Evolutionary conservation across 2,329 filamentous ascomycete genomes (phyloP), one percentile per base, ranked within the genome.

Genomic region (Nannizzia gypsea): DNA sequence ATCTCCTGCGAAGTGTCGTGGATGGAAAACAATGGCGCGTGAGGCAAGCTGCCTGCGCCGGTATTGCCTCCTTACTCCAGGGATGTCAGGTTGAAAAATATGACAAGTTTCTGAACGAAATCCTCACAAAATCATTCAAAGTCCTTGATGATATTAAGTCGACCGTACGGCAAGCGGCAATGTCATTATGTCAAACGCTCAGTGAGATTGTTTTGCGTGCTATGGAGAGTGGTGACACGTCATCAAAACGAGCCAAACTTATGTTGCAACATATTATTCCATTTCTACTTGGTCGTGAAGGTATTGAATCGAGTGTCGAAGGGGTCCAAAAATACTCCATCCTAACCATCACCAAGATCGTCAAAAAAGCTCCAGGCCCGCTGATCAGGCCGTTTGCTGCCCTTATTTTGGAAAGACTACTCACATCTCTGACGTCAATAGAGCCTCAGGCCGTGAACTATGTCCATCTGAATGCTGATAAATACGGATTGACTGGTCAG

Each of bases 81-180:
- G 91, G 91, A 0, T 82, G 88, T 28, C 83, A 85, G 1, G 85
- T 88, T 62, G 76, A 80, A 31, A 83, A 86, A 72, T 97, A 96
- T 67, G 89, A 92, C 66, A 83, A 84, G 61, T 91, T 93, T 68
- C 87, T 97, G 57, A 82, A 86, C 59, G 83, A 90, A 20, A 90
- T 97, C 56, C 96, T 93, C 87, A 83, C 82, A 9, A 83, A 87
- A 28, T 87, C 90, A 0, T 87, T 97, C 72, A 95, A 90, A 68
- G 90, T 99, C 0, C 78, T 97, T 4, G 93, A 99, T 71, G 93
- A 99, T 71, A 95, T 97, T 72, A 99, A 99, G 71, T 87, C 87
- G 6, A 90, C 87, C 0, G 93, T 99, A 3, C 83, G 93, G 57
- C 80, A 82, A 38, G 88, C 90, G 1, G 93, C 93, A 1, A 80